Evolutionary conservation across 139 green algal genomes (phyloP), one percentile per base, ranked within the genome.

Genomic region (Volvox reticuliferus): DNA sequence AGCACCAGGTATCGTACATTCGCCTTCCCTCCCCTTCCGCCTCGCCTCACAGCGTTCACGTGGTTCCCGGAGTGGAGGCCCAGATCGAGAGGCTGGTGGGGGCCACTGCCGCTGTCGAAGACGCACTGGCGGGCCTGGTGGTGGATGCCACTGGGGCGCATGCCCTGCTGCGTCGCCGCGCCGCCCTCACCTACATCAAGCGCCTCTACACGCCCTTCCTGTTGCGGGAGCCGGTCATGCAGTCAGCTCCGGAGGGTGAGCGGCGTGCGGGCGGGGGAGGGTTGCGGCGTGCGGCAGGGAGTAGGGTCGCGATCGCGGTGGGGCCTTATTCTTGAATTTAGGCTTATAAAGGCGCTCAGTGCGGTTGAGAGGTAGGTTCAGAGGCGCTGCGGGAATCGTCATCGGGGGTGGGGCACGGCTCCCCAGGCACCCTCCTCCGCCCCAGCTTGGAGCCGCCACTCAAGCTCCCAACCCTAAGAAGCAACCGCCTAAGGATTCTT

Each of bases 101-200:
- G 35, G 97, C 98, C 16, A 97, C 95, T 1, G 97, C 98, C 16
- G 97, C 98, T 0, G 96, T 99, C 30, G 98, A 99, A 89, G 98
- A 99, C 44, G 97, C 97, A 0, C 94, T 99, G 37, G 97, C 97
- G 2, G 96, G 94, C 0, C 88, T 99, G 67, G 92, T 95, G 50
- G 88, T 99, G 69, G 95, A 97, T 89, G 92, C 97, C 75, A 75
- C 73, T 12, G 55, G 73, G 6, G 71, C 86, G 50, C 50, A 44
- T 5, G 55, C 67, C 33, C 37, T 73, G 28, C 89, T 96, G 86
- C 94, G 96, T 89, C 82, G 78, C 24, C 93, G 95, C 21, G 97
- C 97, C 14, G 91, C 98, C 65, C 79, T 96, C 37, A 98, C 97
- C 14, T 99, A 99, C 95, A 95, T 99, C 84, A 95, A 95, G 71